Percentiles rank a stretch among this genome's conserved stretches.
Conservation (phyloP, 2,329 filamentous ascomycete species). For the Salinomyces thailandicus region DNA sequence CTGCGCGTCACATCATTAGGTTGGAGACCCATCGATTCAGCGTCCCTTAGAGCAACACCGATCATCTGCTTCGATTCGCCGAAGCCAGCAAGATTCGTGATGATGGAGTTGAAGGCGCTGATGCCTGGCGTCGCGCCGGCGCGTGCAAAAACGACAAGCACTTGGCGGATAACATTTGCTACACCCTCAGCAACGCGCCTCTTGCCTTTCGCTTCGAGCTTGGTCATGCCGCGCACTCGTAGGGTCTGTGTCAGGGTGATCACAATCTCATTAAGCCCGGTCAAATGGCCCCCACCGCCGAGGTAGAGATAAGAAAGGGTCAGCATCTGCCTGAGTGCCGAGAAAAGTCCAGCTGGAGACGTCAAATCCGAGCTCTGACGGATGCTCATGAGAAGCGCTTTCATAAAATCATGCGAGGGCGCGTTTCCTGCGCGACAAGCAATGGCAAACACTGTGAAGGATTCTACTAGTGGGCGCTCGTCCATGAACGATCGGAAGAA, state of each 20-base stretch:
- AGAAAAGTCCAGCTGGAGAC: constrained; percentile 8
- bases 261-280: constrained; percentile 28
- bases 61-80: constrained; percentile 21
- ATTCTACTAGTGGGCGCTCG: constrained; percentile 37
- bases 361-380: constrained; percentile 11
- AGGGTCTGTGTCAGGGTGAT: constrained; percentile 23
- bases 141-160: constrained; percentile 21
- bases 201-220: constrained; percentile 9
- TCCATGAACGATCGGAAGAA: constrained; percentile 37
- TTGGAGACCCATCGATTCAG: constrained; percentile 18
- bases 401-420: constrained; percentile 25
- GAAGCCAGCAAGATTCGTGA: constrained; percentile 26
- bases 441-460: constrained; percentile 38
- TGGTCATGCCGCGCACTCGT: constrained; percentile 12
- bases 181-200: constrained; percentile 16
- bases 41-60: constrained; percentile 19
- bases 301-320: constrained; percentile 33
- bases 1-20: constrained; percentile 26
- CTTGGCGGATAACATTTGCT: constrained; percentile 17
- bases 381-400: constrained; percentile 24
- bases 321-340: constrained; percentile 29
- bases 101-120: constrained; percentile 29
- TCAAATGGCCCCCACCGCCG: constrained; percentile 29
- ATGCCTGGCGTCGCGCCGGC: constrained; percentile 19
- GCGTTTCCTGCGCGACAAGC: constrained; percentile 36